Evolutionary conservation across 306 rosid species (phyloP).

Genomic region (Vicia villosa): DNA sequence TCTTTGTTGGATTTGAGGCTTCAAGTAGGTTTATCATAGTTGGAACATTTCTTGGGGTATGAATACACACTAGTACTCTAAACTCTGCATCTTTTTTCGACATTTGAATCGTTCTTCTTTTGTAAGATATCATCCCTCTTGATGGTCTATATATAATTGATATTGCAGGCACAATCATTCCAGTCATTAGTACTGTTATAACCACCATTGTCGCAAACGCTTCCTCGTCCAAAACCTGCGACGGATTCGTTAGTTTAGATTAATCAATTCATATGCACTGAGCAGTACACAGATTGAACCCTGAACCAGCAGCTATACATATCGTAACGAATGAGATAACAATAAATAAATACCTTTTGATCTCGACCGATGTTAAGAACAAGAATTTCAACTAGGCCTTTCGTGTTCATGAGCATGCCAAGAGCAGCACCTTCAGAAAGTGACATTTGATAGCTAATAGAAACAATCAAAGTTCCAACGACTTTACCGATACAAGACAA

Average conservation of each 20-base stretch:
- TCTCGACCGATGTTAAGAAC: constrained; percentile 85
- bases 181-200: constrained; percentile 72
- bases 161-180: constrained; percentile 64
- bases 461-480: constrained; percentile 59
- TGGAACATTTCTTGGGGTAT: constrained; percentile 80
- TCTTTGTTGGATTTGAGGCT: constrained; percentile 72
- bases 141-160: constrained; percentile 63
- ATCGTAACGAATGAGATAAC: background rate
- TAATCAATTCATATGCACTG: background rate
- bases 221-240: constrained; percentile 70
- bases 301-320: too few species aligned
- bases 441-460: constrained; percentile 62
- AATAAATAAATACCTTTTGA: constrained; percentile 50
- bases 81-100: constrained; percentile 64
- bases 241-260: background rate
- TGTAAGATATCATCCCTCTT: constrained; percentile 58
- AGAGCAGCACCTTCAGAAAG: constrained; percentile 65
- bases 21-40: constrained; percentile 79
- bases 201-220: constrained; percentile 75
- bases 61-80: constrained; percentile 68
- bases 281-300: too few species aligned
- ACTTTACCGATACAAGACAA: constrained; percentile 71
- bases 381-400: constrained; percentile 82
- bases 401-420: constrained; percentile 90
- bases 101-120: constrained; percentile 65